These are phyloP conservation scores for Fusarium burgessii DNA, from an alignment of 2,329 filamentous ascomycete genomes.

Conservation along the genomic window DNA sequence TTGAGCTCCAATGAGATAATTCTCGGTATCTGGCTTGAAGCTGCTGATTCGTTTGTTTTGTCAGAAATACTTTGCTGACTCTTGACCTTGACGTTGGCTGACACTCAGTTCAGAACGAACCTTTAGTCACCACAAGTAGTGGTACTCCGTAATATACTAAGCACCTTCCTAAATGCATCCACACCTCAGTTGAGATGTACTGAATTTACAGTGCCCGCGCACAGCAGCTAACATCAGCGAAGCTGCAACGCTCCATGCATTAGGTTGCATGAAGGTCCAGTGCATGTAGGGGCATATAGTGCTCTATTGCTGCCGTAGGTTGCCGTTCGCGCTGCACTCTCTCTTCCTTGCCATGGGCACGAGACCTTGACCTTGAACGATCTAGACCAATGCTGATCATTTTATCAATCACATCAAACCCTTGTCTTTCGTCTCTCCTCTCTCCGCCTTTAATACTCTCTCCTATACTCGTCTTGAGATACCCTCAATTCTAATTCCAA, in stretches of 20 bases:
- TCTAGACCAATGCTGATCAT: constrained; percentile 32
- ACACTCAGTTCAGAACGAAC: constrained; percentile 2
- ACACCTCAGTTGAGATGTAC: background rate
- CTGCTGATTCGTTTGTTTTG: background rate
- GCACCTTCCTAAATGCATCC: background rate
- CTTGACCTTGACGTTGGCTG: background rate
- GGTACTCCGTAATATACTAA: too few species aligned
- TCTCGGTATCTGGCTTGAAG: background rate
- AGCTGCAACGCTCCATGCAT: background rate
- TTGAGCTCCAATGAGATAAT: background rate
- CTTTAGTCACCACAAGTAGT: background rate
- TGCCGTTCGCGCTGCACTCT: background rate
- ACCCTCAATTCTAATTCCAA: background rate
- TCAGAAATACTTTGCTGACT: constrained; percentile 2
- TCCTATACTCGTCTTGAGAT: background rate
- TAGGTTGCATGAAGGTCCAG: background rate
- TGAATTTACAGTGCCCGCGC: background rate
- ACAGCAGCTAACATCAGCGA: background rate
- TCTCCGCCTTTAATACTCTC: constrained; percentile 5
- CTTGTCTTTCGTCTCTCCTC: background rate
- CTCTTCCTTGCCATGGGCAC: constrained; percentile 20
- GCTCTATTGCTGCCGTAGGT: background rate
- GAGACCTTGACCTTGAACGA: constrained; percentile 27
- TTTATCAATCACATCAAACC: constrained; percentile 26
- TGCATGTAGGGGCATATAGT: background rate